Percentiles rank a stretch among this genome's conserved stretches.
phyloP scores from a whole-genome alignment of 2,329 filamentous ascomycete genomes.

The Phialocephala sp. region DNA sequence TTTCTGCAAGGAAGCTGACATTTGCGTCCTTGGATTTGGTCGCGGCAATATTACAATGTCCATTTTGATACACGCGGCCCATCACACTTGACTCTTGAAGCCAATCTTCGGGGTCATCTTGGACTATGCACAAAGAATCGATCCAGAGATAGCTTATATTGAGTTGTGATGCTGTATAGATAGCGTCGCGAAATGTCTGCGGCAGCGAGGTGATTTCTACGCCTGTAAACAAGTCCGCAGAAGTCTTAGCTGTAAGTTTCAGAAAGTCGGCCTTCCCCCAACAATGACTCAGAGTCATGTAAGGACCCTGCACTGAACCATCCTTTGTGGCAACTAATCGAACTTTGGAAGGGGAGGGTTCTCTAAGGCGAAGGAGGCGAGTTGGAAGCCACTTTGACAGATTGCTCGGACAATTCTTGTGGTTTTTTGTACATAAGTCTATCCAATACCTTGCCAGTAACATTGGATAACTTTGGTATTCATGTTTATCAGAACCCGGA shows the following conservation, averaged over 20 bases:
- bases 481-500: not conserved
- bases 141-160: slow-evolving; percentile 20
- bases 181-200: slow-evolving; percentile 9
- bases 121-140: slow-evolving; percentile 22
- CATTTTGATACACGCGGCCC: slow-evolving; percentile 17
- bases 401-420: not conserved
- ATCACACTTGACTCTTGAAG: slow-evolving; percentile 13
- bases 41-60: slow-evolving; percentile 19
- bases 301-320: not conserved
- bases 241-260: slow-evolving; percentile 6
- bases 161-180: not conserved
- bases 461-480: not conserved
- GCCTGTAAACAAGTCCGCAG: not conserved
- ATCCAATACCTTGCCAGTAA: slow-evolving; percentile 3
- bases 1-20: slow-evolving; percentile 3
- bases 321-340: not conserved
- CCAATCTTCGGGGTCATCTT: slow-evolving; percentile 20
- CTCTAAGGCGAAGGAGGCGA: slow-evolving; percentile 6
- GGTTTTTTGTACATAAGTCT: slow-evolving; percentile 1
- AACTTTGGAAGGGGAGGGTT: not conserved
- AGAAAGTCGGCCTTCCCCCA: slow-evolving; percentile 10
- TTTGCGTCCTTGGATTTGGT: slow-evolving; percentile 9
- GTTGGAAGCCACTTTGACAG: slow-evolving; percentile 1
- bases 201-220: not conserved
- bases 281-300: slow-evolving; percentile 15